Evolutionary conservation across 768 basidiomycete species (phyloP).

Genomic region (Calocera viscosa): DNA sequence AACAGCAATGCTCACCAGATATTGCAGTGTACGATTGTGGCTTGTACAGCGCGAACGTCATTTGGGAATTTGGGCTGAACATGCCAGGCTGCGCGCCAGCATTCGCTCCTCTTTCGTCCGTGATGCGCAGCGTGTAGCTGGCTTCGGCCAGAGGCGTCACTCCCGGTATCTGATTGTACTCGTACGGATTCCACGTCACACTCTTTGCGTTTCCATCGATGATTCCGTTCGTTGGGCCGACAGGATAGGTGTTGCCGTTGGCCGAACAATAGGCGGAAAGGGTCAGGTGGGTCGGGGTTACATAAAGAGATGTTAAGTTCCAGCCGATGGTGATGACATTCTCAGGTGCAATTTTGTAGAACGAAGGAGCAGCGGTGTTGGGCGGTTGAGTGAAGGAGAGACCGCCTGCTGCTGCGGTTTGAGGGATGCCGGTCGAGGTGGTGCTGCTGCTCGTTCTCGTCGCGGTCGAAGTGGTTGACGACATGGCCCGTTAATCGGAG

Average conservation of each 20-base stretch:
- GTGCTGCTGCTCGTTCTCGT: background rate
- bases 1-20: constrained; percentile 29
- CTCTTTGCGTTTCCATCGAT: constrained; percentile 56
- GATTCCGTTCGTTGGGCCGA: constrained; percentile 62
- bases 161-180: constrained; percentile 52
- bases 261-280: constrained; percentile 62
- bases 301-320: constrained; percentile 69
- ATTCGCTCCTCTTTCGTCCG: constrained; percentile 64
- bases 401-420: constrained; percentile 31
- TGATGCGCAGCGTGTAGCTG: constrained; percentile 67
- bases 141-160: constrained; percentile 59
- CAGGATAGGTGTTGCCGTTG: constrained; percentile 81
- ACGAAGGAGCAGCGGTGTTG: constrained; percentile 60
- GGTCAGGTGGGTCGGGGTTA: constrained; percentile 61
- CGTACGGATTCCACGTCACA: constrained; percentile 63
- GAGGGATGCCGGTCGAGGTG: constrained; percentile 15
- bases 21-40: constrained; percentile 60
- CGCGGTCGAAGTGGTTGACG: constrained; percentile 12
- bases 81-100: constrained; percentile 49
- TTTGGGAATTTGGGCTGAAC: constrained; percentile 52
- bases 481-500: constrained; percentile 10
- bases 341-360: constrained; percentile 70
- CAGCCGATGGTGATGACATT: constrained; percentile 78
- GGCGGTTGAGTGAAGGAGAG: constrained; percentile 70
- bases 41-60: constrained; percentile 75